Percentiles rank a stretch among this genome's conserved stretches.
phyloP scores from a whole-genome alignment of 2,329 filamentous ascomycete genomes.

The Aphanoascus verrucosus region DNA sequence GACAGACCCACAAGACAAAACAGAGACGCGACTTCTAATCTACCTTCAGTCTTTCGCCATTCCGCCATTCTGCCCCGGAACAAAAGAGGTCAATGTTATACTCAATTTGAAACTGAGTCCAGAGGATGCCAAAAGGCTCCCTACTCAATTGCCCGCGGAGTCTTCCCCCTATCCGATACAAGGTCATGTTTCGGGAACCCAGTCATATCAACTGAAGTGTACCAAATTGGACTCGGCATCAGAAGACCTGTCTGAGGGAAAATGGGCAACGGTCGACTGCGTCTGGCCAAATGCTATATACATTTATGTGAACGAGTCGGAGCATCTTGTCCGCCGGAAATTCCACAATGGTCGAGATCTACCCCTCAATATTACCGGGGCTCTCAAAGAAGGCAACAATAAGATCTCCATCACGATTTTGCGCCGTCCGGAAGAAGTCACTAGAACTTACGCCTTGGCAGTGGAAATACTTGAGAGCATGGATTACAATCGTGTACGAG shows the following conservation, averaged over 20 bases:
- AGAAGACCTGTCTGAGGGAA: constrained; percentile 32
- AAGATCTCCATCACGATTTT: constrained; percentile 44
- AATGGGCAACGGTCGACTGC: constrained; percentile 56
- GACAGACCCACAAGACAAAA: not conserved
- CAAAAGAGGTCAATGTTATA: constrained; percentile 20
- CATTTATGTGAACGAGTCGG: constrained; percentile 53
- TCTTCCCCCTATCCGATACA: constrained; percentile 23
- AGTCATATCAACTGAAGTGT: constrained; percentile 60
- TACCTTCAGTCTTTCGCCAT: constrained; percentile 28
- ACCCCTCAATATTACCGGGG: constrained; percentile 59
- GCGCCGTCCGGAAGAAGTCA: constrained; percentile 27
- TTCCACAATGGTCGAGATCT: constrained; percentile 64
- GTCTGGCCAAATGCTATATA: constrained; percentile 63
- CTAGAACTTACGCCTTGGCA: constrained; percentile 41
- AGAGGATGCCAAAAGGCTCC: constrained; percentile 27
- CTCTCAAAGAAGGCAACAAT: constrained; percentile 53
- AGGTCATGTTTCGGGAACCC: constrained; percentile 41
- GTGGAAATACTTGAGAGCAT: constrained; percentile 58
- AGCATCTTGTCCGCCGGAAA: constrained; percentile 53
- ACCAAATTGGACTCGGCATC: constrained; percentile 36
- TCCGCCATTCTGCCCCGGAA: constrained; percentile 24
- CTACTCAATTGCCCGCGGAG: constrained; percentile 16
- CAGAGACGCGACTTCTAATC: constrained; percentile 25
- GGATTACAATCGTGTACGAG: constrained; percentile 31
- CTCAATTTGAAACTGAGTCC: constrained; percentile 30